Evolutionary conservation across 1,139 yeast genomes (phyloP).

Genomic region (Protomyces lactucae-debilis): DNA sequence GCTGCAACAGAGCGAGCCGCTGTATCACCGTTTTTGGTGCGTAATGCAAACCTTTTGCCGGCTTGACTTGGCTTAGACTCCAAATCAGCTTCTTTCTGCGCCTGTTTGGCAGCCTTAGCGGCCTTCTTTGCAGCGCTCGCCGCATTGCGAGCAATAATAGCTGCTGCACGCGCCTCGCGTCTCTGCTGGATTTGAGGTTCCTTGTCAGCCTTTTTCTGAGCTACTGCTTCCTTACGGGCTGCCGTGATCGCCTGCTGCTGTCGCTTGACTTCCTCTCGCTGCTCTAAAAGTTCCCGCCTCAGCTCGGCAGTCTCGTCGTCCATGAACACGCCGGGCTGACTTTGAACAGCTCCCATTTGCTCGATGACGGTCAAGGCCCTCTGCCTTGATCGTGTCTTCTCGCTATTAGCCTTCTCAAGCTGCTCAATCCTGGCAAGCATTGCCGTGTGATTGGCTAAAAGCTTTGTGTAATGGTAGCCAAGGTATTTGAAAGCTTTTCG

Average conservation of each 20-base stretch:
- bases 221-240: neutral
- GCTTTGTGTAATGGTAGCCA: neutral
- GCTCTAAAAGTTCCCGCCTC: neutral
- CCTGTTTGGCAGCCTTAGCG: neutral
- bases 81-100: neutral
- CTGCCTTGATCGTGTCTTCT: neutral
- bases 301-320: neutral
- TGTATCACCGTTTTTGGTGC: no score
- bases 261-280: neutral
- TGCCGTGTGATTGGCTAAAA: neutral
- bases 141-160: neutral
- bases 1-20: no score
- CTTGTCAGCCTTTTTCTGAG: neutral
- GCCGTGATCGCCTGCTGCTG: neutral
- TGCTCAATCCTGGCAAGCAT: neutral
- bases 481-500: neutral
- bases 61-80: neutral
- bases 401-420: neutral
- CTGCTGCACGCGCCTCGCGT: neutral
- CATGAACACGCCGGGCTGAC: neutral
- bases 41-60: neutral
- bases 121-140: neutral
- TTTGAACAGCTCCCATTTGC: neutral
- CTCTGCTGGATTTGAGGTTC: neutral
- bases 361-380: neutral